These are phyloP conservation scores for Zea luxurians DNA, from an alignment of 176 grass and related monocot genomes.

Conservation along the genomic window DNA sequence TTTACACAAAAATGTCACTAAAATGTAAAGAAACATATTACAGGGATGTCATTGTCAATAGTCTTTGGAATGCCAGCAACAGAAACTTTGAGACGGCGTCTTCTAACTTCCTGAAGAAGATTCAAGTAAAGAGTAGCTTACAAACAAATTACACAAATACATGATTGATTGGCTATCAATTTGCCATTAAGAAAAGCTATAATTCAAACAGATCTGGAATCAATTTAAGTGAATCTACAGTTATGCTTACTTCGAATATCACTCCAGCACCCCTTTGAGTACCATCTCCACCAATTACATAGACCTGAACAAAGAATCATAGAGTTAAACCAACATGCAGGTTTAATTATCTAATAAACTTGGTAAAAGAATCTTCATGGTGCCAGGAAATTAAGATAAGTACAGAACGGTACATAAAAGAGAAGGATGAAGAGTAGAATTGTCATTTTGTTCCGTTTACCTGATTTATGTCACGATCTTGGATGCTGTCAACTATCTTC, in stretches of 20 bases:
- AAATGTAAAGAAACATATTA: constrained; percentile 40
- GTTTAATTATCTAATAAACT: constrained; percentile 15
- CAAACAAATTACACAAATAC: constrained; percentile 11
- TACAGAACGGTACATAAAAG: background rate
- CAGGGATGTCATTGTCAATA: constrained; percentile 92
- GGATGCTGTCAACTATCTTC: constrained; percentile 95
- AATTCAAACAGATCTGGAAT: background rate
- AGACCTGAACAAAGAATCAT: constrained; percentile 54
- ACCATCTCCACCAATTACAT: constrained; percentile 95
- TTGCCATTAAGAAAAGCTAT: background rate
- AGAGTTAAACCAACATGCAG: constrained; percentile 13
- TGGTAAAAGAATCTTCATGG: background rate
- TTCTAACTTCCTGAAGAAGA: constrained; percentile 71
- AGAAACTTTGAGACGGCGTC: constrained; percentile 74
- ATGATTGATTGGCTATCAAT: constrained; percentile 26
- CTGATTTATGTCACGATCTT: constrained; percentile 95
- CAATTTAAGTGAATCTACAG: background rate
- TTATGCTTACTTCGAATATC: constrained; percentile 78
- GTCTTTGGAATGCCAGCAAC: constrained; percentile 96
- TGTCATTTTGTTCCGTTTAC: constrained; percentile 31
- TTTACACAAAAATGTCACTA: constrained; percentile 24
- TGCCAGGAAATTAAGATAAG: background rate
- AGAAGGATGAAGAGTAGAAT: background rate
- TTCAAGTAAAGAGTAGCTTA: constrained; percentile 23
- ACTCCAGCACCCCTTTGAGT: constrained; percentile 86